These are phyloP conservation scores for Penicillium psychrofluorescens DNA, from an alignment of 495 filamentous ascomycete species.

Conservation along the genomic window DNA sequence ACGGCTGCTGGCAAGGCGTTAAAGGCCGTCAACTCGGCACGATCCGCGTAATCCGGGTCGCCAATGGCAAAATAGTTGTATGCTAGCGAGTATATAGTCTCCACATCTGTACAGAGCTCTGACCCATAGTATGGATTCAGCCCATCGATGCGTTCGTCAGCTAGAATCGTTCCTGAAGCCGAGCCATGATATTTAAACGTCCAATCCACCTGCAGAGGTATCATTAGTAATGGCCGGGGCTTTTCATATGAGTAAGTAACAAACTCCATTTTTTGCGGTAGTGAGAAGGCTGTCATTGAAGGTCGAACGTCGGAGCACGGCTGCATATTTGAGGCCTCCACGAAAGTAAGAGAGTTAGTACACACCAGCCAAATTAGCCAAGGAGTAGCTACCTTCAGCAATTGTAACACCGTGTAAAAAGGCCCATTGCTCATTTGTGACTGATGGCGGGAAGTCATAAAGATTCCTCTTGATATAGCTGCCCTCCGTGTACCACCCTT, in stretches of 20 bases:
- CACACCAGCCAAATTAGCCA: too few relatives aligned
- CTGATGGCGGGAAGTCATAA: constrained; percentile 21
- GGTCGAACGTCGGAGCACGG: constrained; percentile 33
- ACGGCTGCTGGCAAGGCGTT: constrained; percentile 52
- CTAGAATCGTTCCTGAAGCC: constrained; percentile 30
- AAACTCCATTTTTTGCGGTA: constrained; percentile 30
- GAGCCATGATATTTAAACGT: constrained; percentile 41
- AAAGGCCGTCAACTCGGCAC: constrained; percentile 50
- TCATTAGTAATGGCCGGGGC: constrained; percentile 12
- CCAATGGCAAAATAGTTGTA: constrained; percentile 36
- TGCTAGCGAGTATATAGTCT: constrained; percentile 36
- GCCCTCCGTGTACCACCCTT: constrained; percentile 31
- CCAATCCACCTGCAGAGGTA: constrained; percentile 29
- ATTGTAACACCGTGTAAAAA: constrained; percentile 44
- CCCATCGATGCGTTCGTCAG: constrained; percentile 28
- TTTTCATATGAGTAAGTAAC: constrained; percentile 27
- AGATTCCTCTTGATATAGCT: constrained; percentile 35
- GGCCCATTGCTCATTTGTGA: constrained; percentile 20
- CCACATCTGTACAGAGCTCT: constrained; percentile 35
- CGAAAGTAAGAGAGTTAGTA: too few relatives aligned
- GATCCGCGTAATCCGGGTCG: constrained; percentile 48
- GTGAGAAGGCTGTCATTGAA: constrained; percentile 31
- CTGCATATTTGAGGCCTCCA: constrained; percentile 29
- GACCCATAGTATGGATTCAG: constrained; percentile 26
- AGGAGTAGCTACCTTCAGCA: constrained; percentile 28